These are phyloP conservation scores for Jasminum sambac DNA, from an alignment of 257 asterid species.

Conservation along the genomic window DNA sequence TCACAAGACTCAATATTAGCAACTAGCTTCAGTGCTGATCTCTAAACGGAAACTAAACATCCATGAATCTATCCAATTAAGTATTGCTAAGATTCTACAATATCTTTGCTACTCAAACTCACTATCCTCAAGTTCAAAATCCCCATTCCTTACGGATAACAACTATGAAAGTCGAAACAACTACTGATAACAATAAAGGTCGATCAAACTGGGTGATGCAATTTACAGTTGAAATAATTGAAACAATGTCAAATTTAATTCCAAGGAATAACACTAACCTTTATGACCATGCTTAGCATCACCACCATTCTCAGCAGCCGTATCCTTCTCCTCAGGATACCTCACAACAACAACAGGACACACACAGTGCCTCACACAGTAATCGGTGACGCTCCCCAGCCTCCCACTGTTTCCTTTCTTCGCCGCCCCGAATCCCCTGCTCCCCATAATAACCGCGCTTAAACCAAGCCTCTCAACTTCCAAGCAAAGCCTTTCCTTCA, in stretches of 20 bases:
- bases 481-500: constrained; percentile 6
- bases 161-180: too few relatives aligned
- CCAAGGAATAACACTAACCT: background rate
- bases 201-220: background rate
- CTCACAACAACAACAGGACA: constrained; percentile 1
- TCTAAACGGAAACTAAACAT: background rate
- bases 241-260: too few relatives aligned
- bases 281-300: background rate
- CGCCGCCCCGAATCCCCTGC: background rate
- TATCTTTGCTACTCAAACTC: background rate
- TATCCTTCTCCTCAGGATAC: constrained; percentile 7
- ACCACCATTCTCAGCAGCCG: background rate
- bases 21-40: background rate
- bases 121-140: background rate
- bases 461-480: constrained; percentile 8
- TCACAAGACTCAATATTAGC: background rate
- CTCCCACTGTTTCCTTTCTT: background rate
- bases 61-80: background rate
- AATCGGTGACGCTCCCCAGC: background rate
- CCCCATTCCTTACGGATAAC: background rate
- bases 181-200: background rate
- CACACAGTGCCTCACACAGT: constrained; percentile 6
- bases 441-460: constrained; percentile 1
- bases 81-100: background rate
- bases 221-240: background rate